A percentile compares a stretch with the other conserved stretches of the same genome.
Conservation (phyloP, 2,329 filamentous ascomycete genomes). For the Cercospora sp. region DNA sequence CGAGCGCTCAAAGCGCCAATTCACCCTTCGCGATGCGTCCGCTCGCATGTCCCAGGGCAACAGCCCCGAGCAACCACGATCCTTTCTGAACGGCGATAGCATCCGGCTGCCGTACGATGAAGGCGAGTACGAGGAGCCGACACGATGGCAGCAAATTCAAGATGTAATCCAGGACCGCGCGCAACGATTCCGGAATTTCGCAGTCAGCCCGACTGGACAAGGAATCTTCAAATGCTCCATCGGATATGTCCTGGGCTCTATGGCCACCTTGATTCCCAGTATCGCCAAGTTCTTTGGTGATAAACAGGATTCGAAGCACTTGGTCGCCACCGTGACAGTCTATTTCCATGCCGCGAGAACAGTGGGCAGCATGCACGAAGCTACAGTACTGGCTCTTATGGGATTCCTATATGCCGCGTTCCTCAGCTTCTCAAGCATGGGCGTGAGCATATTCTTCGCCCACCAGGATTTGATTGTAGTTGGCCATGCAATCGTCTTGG, state of each 20-base stretch:
- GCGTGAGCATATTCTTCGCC: constrained; percentile 77
- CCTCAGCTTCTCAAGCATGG: constrained; percentile 82
- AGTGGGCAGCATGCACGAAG: constrained; percentile 86
- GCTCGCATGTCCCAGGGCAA: constrained; percentile 39
- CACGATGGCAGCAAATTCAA: constrained; percentile 11
- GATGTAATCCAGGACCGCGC: constrained; percentile 14
- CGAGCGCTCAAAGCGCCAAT: constrained; percentile 75
- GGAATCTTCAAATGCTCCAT: constrained; percentile 88
- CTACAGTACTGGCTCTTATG: constrained; percentile 70
- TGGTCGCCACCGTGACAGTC: constrained; percentile 89
- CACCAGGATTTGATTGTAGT: constrained; percentile 65
- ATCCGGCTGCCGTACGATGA: constrained; percentile 4
- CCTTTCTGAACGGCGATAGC: constrained; percentile 29
- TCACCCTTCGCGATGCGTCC: constrained; percentile 66
- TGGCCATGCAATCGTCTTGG: constrained; percentile 75
- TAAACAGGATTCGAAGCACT: constrained; percentile 85
- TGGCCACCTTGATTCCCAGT: constrained; percentile 78
- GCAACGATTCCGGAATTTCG: constrained; percentile 20
- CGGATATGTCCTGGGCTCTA: constrained; percentile 81
- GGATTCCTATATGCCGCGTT: constrained; percentile 78
- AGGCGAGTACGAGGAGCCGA: constrained; percentile 13
- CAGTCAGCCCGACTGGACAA: constrained; percentile 67
- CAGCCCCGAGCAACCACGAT: constrained; percentile 34
- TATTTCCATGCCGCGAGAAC: constrained; percentile 92
- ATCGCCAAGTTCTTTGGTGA: constrained; percentile 70